Base-by-base conservation (phyloP, 2,329 filamentous ascomycete genomes). In the Arthrobotrys conoides region DNA sequence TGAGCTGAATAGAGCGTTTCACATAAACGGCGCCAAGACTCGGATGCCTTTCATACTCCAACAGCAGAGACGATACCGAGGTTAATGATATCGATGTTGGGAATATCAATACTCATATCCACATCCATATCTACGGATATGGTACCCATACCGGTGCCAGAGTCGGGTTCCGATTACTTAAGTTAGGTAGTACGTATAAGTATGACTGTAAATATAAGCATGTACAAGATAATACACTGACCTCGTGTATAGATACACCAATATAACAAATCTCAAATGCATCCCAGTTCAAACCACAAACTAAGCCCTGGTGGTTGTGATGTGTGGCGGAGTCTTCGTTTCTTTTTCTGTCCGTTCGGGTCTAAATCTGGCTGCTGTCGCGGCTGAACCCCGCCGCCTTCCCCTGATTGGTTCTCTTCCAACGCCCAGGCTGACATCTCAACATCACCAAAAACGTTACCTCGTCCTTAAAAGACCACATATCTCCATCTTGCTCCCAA, bases 301-400 rank as follows among this genome's bases (percentile, higher is more conserved):
- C 44, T 46, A 67, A 30, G 64, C 64, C 20, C 18, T 55, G 44
- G 27, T 18, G 36, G 30, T 3, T 44, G 41, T 59, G 20, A 6
- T 30, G 64, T 66, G 49, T 65, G 44, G 44, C 44, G 16, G 44
- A 46, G 44, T 24, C 5, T 3, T 51, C 48, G 1, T 51, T 51
- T 66, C 46, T 30, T 48, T 48, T 66, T 49, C n/a, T 20, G 1
- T 41, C 8, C 12, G 20, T 10, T 22, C 51, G 27, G 55, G 67
- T 53, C 71, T 76, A 76, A 70, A 76, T 76, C 44, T 59, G 57
- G 51, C 38, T 55, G 44, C 46, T 70, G 61, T 76, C 72, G 72
- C 72, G 72, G 72, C 72, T 76, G 72, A 76, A 70, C 65, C 72
- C 65, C 46, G 27, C 66, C 49, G 46, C 20, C 36, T 20, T 18